A percentile compares a stretch with the other conserved stretches of the same genome.
These are phyloP conservation scores for Monotropa hypopitys DNA, from an alignment of 179 eudicot genomes.

Conservation along the genomic window DNA sequence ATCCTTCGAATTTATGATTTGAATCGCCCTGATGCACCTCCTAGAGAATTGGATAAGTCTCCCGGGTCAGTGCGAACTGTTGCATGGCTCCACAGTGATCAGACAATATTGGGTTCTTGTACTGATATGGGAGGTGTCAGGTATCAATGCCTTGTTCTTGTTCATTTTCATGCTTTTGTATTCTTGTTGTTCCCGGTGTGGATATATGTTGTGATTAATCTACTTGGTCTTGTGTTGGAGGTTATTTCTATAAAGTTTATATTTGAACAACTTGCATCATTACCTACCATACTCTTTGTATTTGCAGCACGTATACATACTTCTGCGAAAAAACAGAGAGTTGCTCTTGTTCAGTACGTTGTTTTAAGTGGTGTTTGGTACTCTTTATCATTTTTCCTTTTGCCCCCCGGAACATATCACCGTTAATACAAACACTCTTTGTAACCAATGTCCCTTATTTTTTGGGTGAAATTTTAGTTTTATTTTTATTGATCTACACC, in stretches of 20 bases:
- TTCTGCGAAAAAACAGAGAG: background rate
- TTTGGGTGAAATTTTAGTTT: background rate
- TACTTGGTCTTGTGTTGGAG: background rate
- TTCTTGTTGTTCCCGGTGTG: background rate
- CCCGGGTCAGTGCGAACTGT: constrained; percentile 87
- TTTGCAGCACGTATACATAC: background rate
- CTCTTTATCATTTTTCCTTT: too few relatives aligned
- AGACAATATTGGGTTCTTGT: constrained; percentile 78
- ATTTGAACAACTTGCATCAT: background rate
- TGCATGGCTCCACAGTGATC: constrained; percentile 93
- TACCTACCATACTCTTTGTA: background rate
- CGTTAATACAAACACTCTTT: too few relatives aligned
- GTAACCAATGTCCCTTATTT: background rate
- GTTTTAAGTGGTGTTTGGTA: too few relatives aligned
- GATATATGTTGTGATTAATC: background rate
- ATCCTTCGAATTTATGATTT: constrained; percentile 73
- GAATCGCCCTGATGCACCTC: constrained; percentile 85
- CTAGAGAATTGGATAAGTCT: constrained; percentile 76
- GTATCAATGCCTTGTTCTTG: constrained; percentile 19
- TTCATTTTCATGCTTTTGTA: background rate
- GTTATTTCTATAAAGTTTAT: background rate
- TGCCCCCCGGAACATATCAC: too few relatives aligned
- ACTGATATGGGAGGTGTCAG: constrained; percentile 86
- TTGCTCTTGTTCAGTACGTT: background rate
- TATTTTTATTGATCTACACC: background rate